Evolutionary conservation across 257 asterid species (phyloP).

Genomic region (Paraleonurus japonicus): DNA sequence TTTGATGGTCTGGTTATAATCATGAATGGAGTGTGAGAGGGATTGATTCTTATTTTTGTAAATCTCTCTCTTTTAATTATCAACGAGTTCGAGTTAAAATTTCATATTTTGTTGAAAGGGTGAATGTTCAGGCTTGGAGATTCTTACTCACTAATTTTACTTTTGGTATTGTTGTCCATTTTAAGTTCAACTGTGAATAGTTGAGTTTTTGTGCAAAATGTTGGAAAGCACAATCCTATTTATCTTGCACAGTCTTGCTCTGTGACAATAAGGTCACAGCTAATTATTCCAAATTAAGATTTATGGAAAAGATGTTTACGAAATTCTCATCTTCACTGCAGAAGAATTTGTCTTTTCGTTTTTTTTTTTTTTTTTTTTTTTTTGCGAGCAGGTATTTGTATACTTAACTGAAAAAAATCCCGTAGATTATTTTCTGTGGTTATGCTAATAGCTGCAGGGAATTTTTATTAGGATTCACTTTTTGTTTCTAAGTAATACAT

Average conservation of each 20-base stretch:
- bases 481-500: not conserved
- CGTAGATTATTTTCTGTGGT: not conserved
- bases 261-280: not conserved
- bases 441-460: not conserved
- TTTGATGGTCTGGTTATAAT: not conserved
- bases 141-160: not conserved
- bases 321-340: not conserved
- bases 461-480: not conserved
- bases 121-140: not conserved
- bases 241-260: not conserved
- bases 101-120: not conserved
- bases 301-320: not conserved
- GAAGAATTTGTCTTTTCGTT: not conserved
- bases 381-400: not conserved
- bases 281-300: not conserved
- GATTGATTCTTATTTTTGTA: not conserved
- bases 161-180: not conserved
- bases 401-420: not conserved
- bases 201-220: not conserved
- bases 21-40: not conserved
- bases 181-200: not conserved
- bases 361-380: not conserved
- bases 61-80: slow-evolving; percentile 1
- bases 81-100: not conserved
- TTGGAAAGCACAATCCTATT: not conserved